A percentile compares a stretch with the other conserved stretches of the same genome.
Evolutionary conservation across 768 basidiomycete genomes (phyloP).

Genomic region (Crucibulum laeve): DNA sequence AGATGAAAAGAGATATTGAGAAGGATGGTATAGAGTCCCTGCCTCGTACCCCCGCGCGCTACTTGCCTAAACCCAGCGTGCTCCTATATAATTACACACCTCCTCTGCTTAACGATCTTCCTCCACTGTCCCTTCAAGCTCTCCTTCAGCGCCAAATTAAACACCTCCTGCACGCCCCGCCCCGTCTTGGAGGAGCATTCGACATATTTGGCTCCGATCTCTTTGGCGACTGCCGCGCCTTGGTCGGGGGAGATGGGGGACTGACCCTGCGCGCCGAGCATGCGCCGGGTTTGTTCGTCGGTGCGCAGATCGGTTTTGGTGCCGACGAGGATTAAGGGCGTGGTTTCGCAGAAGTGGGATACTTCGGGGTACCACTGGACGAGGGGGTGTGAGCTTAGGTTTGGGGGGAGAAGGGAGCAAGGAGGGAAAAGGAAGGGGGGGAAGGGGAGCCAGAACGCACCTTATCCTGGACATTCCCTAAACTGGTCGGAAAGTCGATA

Average conservation of each 20-base stretch:
- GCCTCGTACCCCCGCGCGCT: too few species aligned
- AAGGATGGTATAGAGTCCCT: too few species aligned
- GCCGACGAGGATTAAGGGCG: constrained; percentile 87
- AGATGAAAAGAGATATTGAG: too few species aligned
- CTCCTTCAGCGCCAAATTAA: constrained; percentile 83
- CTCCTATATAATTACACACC: constrained; percentile 64
- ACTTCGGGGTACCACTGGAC: constrained; percentile 89
- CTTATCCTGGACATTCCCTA: constrained; percentile 90
- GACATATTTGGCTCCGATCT: constrained; percentile 90
- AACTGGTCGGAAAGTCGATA: constrained; percentile 86
- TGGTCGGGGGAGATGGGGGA: constrained; percentile 78
- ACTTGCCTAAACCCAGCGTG: too few species aligned
- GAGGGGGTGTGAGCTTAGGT: constrained; percentile 7
- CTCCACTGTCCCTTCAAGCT: constrained; percentile 81
- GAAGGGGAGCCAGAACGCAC: constrained; percentile 30
- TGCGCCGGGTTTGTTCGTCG: constrained; percentile 81
- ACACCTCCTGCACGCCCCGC: constrained; percentile 86
- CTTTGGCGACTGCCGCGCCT: constrained; percentile 80
- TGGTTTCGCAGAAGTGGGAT: constrained; percentile 86
- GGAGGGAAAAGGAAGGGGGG: not conserved
- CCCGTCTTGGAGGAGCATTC: constrained; percentile 97
- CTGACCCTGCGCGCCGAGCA: constrained; percentile 88
- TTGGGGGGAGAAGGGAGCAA: not conserved
- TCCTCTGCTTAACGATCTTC: constrained; percentile 62
- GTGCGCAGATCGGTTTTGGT: constrained; percentile 90